These are phyloP conservation scores for Mycena alexandri DNA, from an alignment of 768 basidiomycete genomes.

Conservation along the genomic window DNA sequence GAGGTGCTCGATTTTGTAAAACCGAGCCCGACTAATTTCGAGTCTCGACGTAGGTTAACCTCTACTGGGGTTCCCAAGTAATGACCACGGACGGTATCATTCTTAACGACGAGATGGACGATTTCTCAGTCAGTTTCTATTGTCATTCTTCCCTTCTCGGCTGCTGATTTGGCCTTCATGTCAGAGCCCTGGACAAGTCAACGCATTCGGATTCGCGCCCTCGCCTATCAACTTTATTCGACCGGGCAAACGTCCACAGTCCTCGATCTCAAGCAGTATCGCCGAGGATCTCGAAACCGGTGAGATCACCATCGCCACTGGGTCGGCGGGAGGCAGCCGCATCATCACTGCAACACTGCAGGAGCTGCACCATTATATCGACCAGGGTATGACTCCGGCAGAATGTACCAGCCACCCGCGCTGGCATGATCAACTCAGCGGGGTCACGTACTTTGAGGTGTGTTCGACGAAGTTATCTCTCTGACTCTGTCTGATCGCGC, in stretches of 20 bases:
- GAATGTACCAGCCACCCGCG: conserved; percentile 36
- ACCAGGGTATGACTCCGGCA: conserved; percentile 44
- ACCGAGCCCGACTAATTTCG: not conserved
- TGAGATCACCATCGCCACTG: conserved; percentile 51
- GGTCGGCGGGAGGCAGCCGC: conserved; percentile 51
- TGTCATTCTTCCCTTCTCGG: not conserved
- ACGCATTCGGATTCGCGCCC: conserved; percentile 53
- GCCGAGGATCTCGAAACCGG: conserved; percentile 51
- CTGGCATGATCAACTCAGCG: conserved; percentile 46
- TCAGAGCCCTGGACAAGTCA: conserved; percentile 39
- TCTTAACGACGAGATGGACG: conserved; percentile 47
- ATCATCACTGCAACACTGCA: conserved; percentile 56
- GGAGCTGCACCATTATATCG: conserved; percentile 50
- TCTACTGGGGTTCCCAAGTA: conserved; percentile 43
- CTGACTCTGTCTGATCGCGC: not conserved
- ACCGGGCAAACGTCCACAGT: conserved; percentile 48
- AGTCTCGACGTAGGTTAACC: conserved; percentile 33
- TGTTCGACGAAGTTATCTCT: not conserved
- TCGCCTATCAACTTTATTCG: conserved; percentile 52
- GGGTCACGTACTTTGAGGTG: conserved; percentile 41
- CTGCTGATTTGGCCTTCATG: not conserved
- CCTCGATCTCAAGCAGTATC: conserved; percentile 48
- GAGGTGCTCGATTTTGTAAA: not conserved
- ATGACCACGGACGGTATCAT: conserved; percentile 45
- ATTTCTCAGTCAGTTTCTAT: conserved; percentile 37